phyloP scores from a whole-genome alignment of 2,329 filamentous ascomycete genomes.

The Harringtonia lauricola region DNA sequence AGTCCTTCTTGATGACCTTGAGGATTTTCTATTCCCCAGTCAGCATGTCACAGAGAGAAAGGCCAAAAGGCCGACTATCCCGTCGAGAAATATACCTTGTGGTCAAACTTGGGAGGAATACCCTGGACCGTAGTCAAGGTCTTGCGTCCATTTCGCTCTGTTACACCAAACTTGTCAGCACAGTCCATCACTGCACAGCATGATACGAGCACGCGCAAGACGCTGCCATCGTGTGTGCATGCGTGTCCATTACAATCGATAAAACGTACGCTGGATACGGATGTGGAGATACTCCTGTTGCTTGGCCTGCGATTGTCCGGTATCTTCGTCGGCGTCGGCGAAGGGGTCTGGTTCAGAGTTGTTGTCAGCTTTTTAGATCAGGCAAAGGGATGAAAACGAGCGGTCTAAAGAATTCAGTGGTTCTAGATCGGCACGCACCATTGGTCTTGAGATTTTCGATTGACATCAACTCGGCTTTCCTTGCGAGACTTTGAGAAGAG shows the following conservation, averaged over 20 bases:
- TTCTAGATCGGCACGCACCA: slow-evolving; percentile 47
- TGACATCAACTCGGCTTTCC: slow-evolving; percentile 50
- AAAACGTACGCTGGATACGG: slow-evolving; percentile 79
- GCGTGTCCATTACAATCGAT: not conserved
- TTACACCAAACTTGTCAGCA: not conserved
- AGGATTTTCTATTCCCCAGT: slow-evolving; percentile 63
- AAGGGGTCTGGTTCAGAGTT: slow-evolving; percentile 68
- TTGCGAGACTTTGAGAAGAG: slow-evolving; percentile 10
- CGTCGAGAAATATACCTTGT: slow-evolving; percentile 41
- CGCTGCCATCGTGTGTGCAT: too few relatives aligned
- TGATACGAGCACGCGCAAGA: not conserved
- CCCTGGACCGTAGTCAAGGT: slow-evolving; percentile 99
- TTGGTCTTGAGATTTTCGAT: slow-evolving; percentile 98
- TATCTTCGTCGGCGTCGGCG: slow-evolving; percentile 99
- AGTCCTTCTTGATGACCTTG: slow-evolving; percentile 93
- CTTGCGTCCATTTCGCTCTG: slow-evolving; percentile 99
- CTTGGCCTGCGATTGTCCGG: slow-evolving; percentile 71
- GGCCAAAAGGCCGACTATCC: too few relatives aligned
- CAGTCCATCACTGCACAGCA: not conserved
- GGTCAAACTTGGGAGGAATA: slow-evolving; percentile 96
- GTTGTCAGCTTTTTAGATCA: not conserved
- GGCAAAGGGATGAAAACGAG: not conserved
- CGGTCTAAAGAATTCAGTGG: not conserved
- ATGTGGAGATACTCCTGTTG: slow-evolving; percentile 96
- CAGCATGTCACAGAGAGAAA: not conserved